Base-by-base conservation (phyloP, 768 basidiomycete species). In the Calocera viscosa region DNA sequence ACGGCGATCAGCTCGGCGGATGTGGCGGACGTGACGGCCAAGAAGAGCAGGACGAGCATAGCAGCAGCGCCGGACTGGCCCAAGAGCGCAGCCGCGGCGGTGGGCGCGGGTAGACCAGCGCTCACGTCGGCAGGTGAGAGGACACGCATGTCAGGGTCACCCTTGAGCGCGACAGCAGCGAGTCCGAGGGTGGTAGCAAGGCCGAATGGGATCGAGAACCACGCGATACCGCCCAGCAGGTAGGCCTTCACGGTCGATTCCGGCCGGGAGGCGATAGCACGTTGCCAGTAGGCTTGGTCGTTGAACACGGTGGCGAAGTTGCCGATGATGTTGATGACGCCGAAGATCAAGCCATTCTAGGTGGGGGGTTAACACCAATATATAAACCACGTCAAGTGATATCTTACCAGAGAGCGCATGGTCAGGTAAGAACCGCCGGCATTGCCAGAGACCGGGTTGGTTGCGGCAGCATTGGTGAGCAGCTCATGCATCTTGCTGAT, bases 1-100 rank as follows among this genome's bases (percentile, higher is more conserved):
- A 94, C 90, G 0, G 93, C 94, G 71, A 97, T 94, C 67, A 94
- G 80, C 76, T 97, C 94, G 14, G 94, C 94, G 49, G 86, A 86
- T 49, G 88, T 89, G 1, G 92, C 90, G 60, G 86, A 76, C 10
- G 77, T 77, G 69, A 94, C 90, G 12, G 91, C 90, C 74, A 94
- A 78, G 80, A 94, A 94, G 34, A 94, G 82, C 0, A 95, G 80
- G 38, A 93, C 75, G 19, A 94, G 83, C 68, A 95, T 77, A 0
- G 89, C 86, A 2, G 83, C 82, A 1, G 91, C 93, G 32, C 94
- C 94, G 0, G 83, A 79, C 70, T 90, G 81, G 0, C 92, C 91
- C 10, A 95, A 78, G 8, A 97, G 78, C 0, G 91, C 89, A 0
- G 86, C 81, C 0, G 92, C 92, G 0, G 91, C 90, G 0, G 92